Conservation (phyloP, 768 basidiomycete genomes). For the Kwoniella heveanensis region DNA sequence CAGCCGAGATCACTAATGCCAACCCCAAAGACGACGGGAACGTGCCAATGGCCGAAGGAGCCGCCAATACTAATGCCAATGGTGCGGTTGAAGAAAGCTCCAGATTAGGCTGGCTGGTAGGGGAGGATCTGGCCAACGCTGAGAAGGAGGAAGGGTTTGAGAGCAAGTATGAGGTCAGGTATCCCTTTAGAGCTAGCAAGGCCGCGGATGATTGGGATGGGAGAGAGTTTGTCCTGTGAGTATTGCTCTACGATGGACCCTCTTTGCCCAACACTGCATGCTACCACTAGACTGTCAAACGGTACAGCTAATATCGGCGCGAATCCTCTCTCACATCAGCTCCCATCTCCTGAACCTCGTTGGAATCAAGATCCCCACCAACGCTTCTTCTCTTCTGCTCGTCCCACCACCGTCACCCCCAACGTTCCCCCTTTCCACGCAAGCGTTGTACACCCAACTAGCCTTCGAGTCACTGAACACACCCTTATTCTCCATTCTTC, state of each 20-base stretch:
- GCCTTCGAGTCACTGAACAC: slow-evolving; percentile 53
- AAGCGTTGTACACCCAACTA: slow-evolving; percentile 48
- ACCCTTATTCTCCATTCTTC: slow-evolving; percentile 45
- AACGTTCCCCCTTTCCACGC: slow-evolving; percentile 34
- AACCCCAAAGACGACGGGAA: too few species aligned
- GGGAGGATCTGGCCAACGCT: slow-evolving; percentile 36
- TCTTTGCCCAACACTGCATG: too few species aligned
- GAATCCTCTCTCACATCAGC: slow-evolving; percentile 9
- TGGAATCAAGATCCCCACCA: slow-evolving; percentile 37
- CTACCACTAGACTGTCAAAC: background rate
- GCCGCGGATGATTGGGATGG: slow-evolving; percentile 46
- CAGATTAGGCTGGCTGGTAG: slow-evolving; percentile 34
- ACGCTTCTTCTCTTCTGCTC: slow-evolving; percentile 47
- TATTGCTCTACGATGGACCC: too few species aligned
- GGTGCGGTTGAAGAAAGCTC: background rate
- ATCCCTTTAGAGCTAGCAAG: slow-evolving; percentile 39
- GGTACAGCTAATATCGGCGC: background rate
- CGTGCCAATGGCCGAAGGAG: slow-evolving; percentile 2
- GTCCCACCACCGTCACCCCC: slow-evolving; percentile 48
- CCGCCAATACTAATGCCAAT: too few species aligned
- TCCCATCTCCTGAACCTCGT: slow-evolving; percentile 36
- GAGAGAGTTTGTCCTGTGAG: slow-evolving; percentile 42
- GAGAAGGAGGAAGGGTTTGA: slow-evolving; percentile 21
- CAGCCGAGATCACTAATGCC: background rate
- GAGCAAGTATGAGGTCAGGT: slow-evolving; percentile 36